phyloP scores from a whole-genome alignment of 2,329 filamentous ascomycete genomes.

The Penicillium sp. region DNA sequence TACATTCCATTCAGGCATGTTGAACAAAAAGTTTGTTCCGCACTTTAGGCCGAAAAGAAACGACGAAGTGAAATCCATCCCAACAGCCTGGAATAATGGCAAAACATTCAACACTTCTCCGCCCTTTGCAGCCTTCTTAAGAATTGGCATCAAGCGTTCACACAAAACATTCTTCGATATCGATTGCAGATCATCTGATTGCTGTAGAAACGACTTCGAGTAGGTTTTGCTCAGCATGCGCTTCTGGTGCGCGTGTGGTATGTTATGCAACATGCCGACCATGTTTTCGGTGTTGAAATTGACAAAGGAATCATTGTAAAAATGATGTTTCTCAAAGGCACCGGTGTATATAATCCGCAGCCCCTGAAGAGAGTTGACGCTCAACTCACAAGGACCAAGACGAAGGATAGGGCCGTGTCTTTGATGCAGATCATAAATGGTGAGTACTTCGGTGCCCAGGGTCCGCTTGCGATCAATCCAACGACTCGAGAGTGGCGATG shows the following conservation, averaged over 20 bases:
- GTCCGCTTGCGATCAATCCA: slow-evolving; percentile 66
- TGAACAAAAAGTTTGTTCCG: slow-evolving; percentile 59
- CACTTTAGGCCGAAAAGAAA: slow-evolving; percentile 67
- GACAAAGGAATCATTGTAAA: slow-evolving; percentile 66
- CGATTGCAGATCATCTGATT: slow-evolving; percentile 55
- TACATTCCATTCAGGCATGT: slow-evolving; percentile 54
- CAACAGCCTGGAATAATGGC: slow-evolving; percentile 63
- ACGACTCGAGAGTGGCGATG: slow-evolving; percentile 57
- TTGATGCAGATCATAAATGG: slow-evolving; percentile 58
- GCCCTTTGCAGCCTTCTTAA: slow-evolving; percentile 29
- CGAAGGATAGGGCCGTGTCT: slow-evolving; percentile 60
- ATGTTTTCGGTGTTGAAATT: slow-evolving; percentile 66
- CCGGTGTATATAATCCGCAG: slow-evolving; percentile 64
- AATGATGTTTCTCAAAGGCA: slow-evolving; percentile 68
- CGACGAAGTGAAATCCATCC: slow-evolving; percentile 72
- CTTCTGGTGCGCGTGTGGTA: slow-evolving; percentile 66
- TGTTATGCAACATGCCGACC: slow-evolving; percentile 64
- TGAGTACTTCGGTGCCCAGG: slow-evolving; percentile 57
- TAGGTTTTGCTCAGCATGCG: slow-evolving; percentile 74
- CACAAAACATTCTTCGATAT: slow-evolving; percentile 60
- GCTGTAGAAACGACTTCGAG: slow-evolving; percentile 69
- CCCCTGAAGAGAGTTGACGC: slow-evolving; percentile 63
- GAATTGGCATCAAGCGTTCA: slow-evolving; percentile 58
- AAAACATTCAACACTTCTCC: slow-evolving; percentile 52
- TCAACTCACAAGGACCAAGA: slow-evolving; percentile 65